A percentile compares a stretch with the other conserved stretches of the same genome.
phyloP scores from a whole-genome alignment of 139 green algal species.

The Diplosphaera chodatii region DNA sequence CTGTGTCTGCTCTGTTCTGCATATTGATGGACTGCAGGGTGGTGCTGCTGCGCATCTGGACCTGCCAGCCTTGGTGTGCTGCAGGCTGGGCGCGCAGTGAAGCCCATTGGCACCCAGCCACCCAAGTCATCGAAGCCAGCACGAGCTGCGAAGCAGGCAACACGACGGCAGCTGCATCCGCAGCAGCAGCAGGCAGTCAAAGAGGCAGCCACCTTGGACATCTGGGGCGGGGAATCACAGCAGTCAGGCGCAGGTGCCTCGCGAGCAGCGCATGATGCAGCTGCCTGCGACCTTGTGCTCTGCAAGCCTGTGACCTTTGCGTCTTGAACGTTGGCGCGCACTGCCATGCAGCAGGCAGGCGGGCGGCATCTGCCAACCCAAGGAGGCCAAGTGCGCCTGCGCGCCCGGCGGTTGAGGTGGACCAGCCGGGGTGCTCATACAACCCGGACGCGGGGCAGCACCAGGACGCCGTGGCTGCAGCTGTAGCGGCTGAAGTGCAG shows the following conservation, averaged over 20 bases:
- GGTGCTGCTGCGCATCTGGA: no score
- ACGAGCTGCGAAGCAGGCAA: no score
- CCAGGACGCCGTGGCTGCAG: conserved; percentile 71
- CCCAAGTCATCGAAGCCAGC: background rate
- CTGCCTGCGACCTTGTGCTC: no score
- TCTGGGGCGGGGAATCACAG: background rate
- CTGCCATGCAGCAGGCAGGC: background rate
- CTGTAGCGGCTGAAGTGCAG: conserved; percentile 69
- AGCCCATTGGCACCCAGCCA: background rate
- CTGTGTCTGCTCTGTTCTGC: no score
- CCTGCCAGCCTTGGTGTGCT: no score
- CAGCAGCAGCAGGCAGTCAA: background rate
- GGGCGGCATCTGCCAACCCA: no score
- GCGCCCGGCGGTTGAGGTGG: conserved; percentile 52
- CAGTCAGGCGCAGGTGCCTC: background rate
- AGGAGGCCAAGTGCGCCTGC: no score
- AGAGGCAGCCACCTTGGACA: background rate
- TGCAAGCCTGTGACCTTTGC: no score
- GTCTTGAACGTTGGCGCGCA: no score
- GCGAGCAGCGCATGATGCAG: no score
- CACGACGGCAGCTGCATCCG: conserved; percentile 9
- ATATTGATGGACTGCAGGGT: no score
- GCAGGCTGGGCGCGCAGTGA: background rate
- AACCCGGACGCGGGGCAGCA: conserved; percentile 67
- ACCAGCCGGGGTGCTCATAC: conserved; percentile 72